phyloP scores from a whole-genome alignment of 768 basidiomycete genomes.

The Gelatoporia subvermispora region DNA sequence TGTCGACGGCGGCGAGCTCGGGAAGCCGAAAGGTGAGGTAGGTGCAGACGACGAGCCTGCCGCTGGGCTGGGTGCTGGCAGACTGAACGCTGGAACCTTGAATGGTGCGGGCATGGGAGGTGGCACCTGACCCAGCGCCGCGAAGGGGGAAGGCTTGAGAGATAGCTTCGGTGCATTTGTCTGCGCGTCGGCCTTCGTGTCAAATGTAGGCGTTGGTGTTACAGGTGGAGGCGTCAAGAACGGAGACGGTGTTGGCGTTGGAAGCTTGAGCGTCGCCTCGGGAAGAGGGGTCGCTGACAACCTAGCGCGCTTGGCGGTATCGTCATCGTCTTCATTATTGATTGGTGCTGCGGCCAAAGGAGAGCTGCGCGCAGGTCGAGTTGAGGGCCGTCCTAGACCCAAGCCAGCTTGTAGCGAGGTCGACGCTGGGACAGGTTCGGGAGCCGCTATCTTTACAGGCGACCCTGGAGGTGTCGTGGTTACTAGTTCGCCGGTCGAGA shows the following conservation, averaged over 20 bases:
- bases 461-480: constrained; percentile 65
- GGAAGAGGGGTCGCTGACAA: constrained; percentile 1
- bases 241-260: constrained; percentile 15
- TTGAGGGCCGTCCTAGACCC: constrained; percentile 52
- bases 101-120: constrained; percentile 12
- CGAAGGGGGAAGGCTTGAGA: background rate
- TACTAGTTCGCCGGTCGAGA: constrained; percentile 4
- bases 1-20: constrained; percentile 1
- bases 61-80: background rate
- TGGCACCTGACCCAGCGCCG: background rate
- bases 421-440: constrained; percentile 26
- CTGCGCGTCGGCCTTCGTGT: too few relatives aligned
- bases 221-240: constrained; percentile 43
- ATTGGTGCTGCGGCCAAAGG: constrained; percentile 56
- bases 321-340: constrained; percentile 39
- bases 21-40: background rate
- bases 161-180: background rate
- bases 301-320: constrained; percentile 14
- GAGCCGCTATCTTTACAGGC: constrained; percentile 31
- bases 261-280: background rate
- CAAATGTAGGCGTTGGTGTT: constrained; percentile 11
- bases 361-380: constrained; percentile 71
- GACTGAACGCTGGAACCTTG: background rate
- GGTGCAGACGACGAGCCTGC: background rate
- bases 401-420: constrained; percentile 30